A percentile compares a stretch with the other conserved stretches of the same genome.
Conservation (phyloP, 2,329 filamentous ascomycete species). For the Talaromyces sp. region DNA sequence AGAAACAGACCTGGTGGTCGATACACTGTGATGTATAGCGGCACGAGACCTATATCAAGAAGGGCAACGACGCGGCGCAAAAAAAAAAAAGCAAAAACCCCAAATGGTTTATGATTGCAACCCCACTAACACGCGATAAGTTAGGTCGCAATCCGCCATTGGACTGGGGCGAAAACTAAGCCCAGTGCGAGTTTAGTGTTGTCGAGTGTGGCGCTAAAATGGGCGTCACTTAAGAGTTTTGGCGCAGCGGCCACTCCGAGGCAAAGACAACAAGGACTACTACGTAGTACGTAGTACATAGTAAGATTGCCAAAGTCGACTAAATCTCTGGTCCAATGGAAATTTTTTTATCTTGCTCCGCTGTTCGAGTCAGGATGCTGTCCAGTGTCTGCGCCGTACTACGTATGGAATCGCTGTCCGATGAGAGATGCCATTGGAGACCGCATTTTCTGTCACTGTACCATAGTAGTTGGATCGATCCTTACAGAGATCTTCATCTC, state of each 20-base stretch:
- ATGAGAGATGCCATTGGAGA: neutral
- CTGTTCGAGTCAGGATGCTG: neutral
- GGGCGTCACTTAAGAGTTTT: constrained; percentile 2
- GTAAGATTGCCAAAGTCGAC: no score
- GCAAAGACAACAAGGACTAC: no score
- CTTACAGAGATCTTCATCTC: neutral
- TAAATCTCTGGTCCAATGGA: neutral
- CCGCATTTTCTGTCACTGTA: neutral
- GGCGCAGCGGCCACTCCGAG: constrained; percentile 5
- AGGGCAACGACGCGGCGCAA: neutral
- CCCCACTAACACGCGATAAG: constrained; percentile 6
- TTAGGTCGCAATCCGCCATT: neutral
- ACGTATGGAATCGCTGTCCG: neutral
- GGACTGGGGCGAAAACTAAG: neutral
- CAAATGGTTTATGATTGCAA: neutral
- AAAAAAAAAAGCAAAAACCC: neutral
- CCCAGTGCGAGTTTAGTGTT: neutral
- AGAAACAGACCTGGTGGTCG: neutral
- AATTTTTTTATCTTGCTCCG: neutral
- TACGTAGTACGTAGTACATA: no score
- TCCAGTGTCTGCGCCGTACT: neutral
- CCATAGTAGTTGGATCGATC: neutral
- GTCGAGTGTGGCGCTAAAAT: neutral
- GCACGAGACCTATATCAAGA: constrained; percentile 1
- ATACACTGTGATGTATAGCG: neutral